phyloP scores from a whole-genome alignment of 306 rosid species.

The Pueraria montana region DNA sequence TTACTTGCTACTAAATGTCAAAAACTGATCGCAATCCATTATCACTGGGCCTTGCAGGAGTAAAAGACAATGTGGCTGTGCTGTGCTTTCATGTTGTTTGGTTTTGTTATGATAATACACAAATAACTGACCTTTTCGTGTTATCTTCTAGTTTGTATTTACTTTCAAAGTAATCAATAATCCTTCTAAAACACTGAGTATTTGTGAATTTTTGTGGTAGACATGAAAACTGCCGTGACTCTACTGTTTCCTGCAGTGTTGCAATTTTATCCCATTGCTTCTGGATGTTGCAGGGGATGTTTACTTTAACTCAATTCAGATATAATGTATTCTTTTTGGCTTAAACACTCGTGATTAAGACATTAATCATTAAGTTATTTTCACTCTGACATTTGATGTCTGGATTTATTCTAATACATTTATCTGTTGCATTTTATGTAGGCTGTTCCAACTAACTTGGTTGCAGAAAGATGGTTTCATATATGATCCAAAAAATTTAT shows the following conservation, averaged over 20 bases:
- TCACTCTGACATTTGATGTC: background rate
- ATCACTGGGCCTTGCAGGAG: constrained; percentile 20
- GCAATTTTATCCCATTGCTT: constrained; percentile 32
- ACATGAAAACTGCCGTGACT: background rate
- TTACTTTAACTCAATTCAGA: background rate
- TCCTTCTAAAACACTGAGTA: background rate
- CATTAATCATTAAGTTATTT: constrained; percentile 15
- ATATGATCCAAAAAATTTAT: constrained; percentile 72
- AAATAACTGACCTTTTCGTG: background rate
- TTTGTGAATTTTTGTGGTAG: background rate
- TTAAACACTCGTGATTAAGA: background rate
- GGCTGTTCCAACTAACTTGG: constrained; percentile 93
- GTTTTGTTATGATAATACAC: too few relatives aligned
- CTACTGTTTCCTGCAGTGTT: background rate
- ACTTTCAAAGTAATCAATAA: background rate
- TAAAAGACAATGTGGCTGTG: background rate
- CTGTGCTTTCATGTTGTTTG: background rate
- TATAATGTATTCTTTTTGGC: background rate
- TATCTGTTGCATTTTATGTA: constrained; percentile 58
- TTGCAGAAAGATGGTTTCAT: constrained; percentile 78
- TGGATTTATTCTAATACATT: constrained; percentile 34
- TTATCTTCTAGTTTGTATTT: background rate
- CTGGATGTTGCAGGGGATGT: constrained; percentile 16
- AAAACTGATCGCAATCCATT: constrained; percentile 22
- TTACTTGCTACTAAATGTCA: constrained; percentile 9